Evolutionary conservation across 495 filamentous ascomycete genomes (phyloP), one percentile per base, ranked within the genome.

Genomic region (Hypomontagnella submonticulosa): DNA sequence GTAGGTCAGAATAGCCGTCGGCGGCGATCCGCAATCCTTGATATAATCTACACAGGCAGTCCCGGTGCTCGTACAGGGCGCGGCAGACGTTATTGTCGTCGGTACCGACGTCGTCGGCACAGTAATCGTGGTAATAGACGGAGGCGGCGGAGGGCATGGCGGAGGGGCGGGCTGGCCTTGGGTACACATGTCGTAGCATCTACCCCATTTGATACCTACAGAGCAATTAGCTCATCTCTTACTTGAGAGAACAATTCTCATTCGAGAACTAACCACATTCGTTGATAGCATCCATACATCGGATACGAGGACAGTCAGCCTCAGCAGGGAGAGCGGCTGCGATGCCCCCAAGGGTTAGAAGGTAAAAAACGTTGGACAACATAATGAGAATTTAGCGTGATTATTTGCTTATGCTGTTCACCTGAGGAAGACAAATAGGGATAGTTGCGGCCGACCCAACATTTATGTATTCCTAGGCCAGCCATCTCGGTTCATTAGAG

Each of bases 1-100:
- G 49, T 64, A 74, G 4, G 63, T 70, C 8, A 74, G 20, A 27
- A 58, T 67, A 15, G 69, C 67, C 3, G 71, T 71, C 1, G 71
- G 53, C 8, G 71, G 71, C 3, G 62, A 64, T 30, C 69, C 71
- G 38, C 71, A 74, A 4, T 52, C 63, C 55, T 55, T 55, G 40
- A 72, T 37, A 18, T 38, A 42, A 12, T 71, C 69, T 11, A 65
- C 66, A 32, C 71, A 74, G 2, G 62, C 32, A 20, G 63, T 72
- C 8, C 69, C 71, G 0, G 69, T 70, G 11, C 51, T 67, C 4
- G 69, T 70, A 42, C 69, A 72, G 7, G 59, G 32, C 2, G 55
- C 16, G 4, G 48, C 34, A 8, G 54, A 40, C 5, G 44, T 50
- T 16, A 44, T 56, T 7, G 37, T 36, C 1, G 37, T 36, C 1